These are phyloP conservation scores for Baorangia bicolor DNA, from an alignment of 768 basidiomycete species.

Conservation along the genomic window DNA sequence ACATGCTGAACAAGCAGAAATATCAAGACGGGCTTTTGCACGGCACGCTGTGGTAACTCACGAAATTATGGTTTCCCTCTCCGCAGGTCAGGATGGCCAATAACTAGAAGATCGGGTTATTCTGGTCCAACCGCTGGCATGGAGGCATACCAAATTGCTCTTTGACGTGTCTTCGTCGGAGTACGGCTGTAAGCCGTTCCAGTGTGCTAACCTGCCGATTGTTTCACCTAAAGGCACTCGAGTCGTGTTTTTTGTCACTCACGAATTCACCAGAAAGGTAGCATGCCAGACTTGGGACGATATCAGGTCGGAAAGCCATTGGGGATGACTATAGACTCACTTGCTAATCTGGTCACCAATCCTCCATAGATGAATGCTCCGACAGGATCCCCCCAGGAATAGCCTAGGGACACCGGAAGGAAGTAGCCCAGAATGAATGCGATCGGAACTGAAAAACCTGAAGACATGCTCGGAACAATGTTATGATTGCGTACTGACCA, in stretches of 20 bases:
- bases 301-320: neutral
- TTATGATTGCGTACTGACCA: neutral
- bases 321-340: neutral
- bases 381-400: conserved; percentile 10
- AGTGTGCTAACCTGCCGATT: conserved; percentile 5
- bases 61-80: conserved; percentile 15
- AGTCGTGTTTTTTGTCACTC: neutral
- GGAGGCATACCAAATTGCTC: conserved; percentile 4
- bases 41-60: neutral
- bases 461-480: neutral
- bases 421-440: conserved; percentile 3
- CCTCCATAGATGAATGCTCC: conserved; percentile 11
- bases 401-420: neutral
- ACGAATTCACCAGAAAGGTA: conserved; percentile 12
- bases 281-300: conserved; percentile 5
- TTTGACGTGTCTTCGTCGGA: conserved; percentile 14
- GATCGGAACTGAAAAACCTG: conserved; percentile 8
- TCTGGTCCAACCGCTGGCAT: neutral
- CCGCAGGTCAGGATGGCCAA: conserved; percentile 12
- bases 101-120: conserved; percentile 4
- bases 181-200: conserved; percentile 11
- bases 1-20: conserved; percentile 6
- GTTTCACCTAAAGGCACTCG: neutral
- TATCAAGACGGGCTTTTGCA: neutral
- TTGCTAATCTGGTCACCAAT: conserved; percentile 8